These are phyloP conservation scores for Penicillium subrubescens DNA, from an alignment of 495 filamentous ascomycete genomes.

Conservation along the genomic window DNA sequence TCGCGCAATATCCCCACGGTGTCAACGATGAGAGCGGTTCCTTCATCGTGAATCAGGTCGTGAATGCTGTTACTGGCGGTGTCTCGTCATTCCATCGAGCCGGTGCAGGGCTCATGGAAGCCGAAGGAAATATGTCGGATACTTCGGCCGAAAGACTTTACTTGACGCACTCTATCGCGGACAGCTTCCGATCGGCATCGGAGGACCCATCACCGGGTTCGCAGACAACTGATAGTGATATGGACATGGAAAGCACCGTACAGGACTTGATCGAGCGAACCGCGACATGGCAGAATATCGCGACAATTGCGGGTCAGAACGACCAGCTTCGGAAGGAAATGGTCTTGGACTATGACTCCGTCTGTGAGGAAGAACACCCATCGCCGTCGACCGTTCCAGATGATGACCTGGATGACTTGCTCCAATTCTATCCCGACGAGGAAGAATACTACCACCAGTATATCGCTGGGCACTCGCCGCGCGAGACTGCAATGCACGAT, in stretches of 20 bases:
- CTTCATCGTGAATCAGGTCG: conserved; percentile 31
- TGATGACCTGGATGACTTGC: conserved; percentile 38
- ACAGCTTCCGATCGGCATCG: conserved; percentile 23
- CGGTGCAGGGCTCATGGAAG: not conserved
- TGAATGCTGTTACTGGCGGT: conserved; percentile 31
- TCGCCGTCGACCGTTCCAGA: conserved; percentile 22
- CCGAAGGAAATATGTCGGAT: not conserved
- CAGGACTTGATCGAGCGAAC: conserved; percentile 25
- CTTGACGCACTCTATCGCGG: conserved; percentile 28
- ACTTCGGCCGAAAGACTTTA: conserved; percentile 15
- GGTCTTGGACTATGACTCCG: conserved; percentile 34
- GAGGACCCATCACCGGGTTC: conserved; percentile 15
- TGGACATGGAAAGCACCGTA: conserved; percentile 24
- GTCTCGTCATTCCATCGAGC: not conserved
- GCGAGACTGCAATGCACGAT: conserved; percentile 22
- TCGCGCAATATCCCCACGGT: conserved; percentile 35
- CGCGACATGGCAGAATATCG: conserved; percentile 18
- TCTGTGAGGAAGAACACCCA: conserved; percentile 14
- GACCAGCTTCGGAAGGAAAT: conserved; percentile 24
- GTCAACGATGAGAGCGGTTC: conserved; percentile 22
- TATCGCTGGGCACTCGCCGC: conserved; percentile 2
- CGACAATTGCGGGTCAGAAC: conserved; percentile 29
- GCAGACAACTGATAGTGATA: conserved; percentile 9
- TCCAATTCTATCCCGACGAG: conserved; percentile 42
- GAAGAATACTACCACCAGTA: conserved; percentile 26